Evolutionary conservation across 208 protist species (phyloP).

Genomic region (Leishmania mexicana): DNA sequence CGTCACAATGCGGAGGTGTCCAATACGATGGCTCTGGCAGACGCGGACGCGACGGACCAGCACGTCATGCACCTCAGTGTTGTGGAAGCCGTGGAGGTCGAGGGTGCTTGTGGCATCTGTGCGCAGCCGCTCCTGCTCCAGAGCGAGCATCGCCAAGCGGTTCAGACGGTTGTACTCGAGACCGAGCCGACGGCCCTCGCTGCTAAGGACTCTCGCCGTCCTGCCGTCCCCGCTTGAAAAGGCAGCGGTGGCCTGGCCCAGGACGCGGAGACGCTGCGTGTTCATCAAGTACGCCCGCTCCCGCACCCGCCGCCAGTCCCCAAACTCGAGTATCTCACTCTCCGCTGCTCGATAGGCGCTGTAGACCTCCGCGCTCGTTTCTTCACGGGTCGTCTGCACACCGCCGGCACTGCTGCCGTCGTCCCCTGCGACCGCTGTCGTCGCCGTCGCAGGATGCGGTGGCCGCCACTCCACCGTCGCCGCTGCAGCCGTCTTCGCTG

Average conservation of each 20-base stretch:
- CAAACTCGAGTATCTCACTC: constrained; percentile 45
- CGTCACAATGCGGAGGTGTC: constrained; percentile 53
- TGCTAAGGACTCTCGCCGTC: constrained; percentile 58
- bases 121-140: constrained; percentile 68
- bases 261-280: constrained; percentile 51
- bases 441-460: not conserved
- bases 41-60: constrained; percentile 66
- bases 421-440: not conserved
- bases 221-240: constrained; percentile 56
- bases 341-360: constrained; percentile 41
- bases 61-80: constrained; percentile 69
- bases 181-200: constrained; percentile 57
- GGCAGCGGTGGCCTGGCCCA: constrained; percentile 61
- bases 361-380: constrained; percentile 37
- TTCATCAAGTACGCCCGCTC: constrained; percentile 72
- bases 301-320: constrained; percentile 82
- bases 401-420: not conserved
- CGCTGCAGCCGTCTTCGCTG: not conserved
- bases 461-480: not conserved
- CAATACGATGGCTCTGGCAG: constrained; percentile 49
- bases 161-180: constrained; percentile 80
- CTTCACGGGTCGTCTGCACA: not conserved
- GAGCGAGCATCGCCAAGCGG: constrained; percentile 76
- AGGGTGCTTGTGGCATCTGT: constrained; percentile 45
- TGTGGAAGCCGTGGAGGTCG: constrained; percentile 86